Conservation (phyloP, 1,284 basidiomycete genomes). For the Blastosporella zonata region DNA sequence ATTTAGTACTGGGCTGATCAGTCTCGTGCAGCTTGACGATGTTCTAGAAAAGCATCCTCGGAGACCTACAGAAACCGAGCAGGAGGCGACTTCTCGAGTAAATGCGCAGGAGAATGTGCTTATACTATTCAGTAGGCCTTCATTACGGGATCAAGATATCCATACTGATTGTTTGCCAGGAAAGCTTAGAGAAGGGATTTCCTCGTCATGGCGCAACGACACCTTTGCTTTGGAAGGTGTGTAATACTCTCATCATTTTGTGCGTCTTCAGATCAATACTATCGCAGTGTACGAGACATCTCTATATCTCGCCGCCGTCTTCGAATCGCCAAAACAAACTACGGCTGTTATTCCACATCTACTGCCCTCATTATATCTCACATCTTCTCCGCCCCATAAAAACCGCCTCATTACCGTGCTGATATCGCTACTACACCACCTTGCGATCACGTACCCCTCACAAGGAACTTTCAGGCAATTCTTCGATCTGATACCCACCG, state of each 20-base stretch:
- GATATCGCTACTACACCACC: slow-evolving; percentile 51
- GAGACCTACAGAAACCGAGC: slow-evolving; percentile 27
- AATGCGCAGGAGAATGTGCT: slow-evolving; percentile 63
- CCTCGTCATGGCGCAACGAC: slow-evolving; percentile 55
- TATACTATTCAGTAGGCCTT: slow-evolving; percentile 60
- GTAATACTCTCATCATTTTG: slow-evolving; percentile 13
- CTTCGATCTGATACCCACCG: slow-evolving; percentile 37
- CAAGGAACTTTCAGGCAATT: slow-evolving; percentile 52
- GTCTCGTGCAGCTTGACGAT: slow-evolving; percentile 40
- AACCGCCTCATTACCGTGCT: slow-evolving; percentile 34
- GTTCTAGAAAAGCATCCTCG: slow-evolving; percentile 39
- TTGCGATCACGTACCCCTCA: slow-evolving; percentile 57
- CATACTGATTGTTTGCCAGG: slow-evolving; percentile 37
- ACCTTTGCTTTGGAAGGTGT: slow-evolving; percentile 62
- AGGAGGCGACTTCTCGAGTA: slow-evolving; percentile 37
- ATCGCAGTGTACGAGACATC: slow-evolving; percentile 68
- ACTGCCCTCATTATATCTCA: slow-evolving; percentile 45
- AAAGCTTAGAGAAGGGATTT: slow-evolving; percentile 67
- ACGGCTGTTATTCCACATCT: slow-evolving; percentile 57
- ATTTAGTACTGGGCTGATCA: background rate
- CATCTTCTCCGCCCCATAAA: slow-evolving; percentile 23
- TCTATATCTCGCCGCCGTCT: slow-evolving; percentile 58
- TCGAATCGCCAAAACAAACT: slow-evolving; percentile 54
- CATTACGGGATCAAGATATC: background rate
- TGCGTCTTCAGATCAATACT: background rate